These are phyloP conservation scores for Pseudocercospora pini-densiflorae DNA, from an alignment of 2,329 filamentous ascomycete species.

Conservation along the genomic window DNA sequence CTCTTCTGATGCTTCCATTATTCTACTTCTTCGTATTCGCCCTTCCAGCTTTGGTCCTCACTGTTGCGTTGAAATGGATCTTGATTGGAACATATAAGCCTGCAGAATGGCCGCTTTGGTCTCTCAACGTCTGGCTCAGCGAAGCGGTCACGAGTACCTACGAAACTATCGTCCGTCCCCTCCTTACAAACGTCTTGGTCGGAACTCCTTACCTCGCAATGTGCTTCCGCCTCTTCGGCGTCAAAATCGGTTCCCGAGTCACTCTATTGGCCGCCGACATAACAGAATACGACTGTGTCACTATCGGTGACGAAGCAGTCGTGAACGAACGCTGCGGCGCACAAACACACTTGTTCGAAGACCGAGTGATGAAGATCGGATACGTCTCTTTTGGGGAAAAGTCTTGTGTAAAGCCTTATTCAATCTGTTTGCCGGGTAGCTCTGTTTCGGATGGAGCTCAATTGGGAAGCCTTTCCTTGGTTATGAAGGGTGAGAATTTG, in stretches of 20 bases:
- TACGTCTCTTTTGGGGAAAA: slow-evolving; percentile 24
- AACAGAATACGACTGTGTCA: slow-evolving; percentile 33
- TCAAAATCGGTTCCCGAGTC: slow-evolving; percentile 28
- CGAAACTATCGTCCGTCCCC: slow-evolving; percentile 25
- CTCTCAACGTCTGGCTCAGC: slow-evolving; percentile 32
- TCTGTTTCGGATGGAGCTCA: slow-evolving; percentile 24
- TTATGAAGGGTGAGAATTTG: slow-evolving; percentile 32
- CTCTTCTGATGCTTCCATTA: slow-evolving; percentile 32
- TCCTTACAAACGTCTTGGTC: slow-evolving; percentile 27
- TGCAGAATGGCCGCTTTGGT: slow-evolving; percentile 35
- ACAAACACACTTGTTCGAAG: slow-evolving; percentile 35
- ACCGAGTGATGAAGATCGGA: slow-evolving; percentile 35
- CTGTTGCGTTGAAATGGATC: slow-evolving; percentile 30
- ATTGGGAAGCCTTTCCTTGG: slow-evolving; percentile 28
- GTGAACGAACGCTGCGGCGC: slow-evolving; percentile 27
- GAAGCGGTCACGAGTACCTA: slow-evolving; percentile 32
- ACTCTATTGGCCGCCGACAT: slow-evolving; percentile 29
- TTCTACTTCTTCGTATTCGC: slow-evolving; percentile 34
- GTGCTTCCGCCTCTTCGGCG: slow-evolving; percentile 33
- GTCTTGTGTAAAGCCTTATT: slow-evolving; percentile 29
- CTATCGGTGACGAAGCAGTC: slow-evolving; percentile 32
- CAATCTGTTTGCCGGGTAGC: slow-evolving; percentile 31
- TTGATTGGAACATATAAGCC: slow-evolving; percentile 31
- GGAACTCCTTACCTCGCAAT: slow-evolving; percentile 32
- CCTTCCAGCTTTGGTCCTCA: slow-evolving; percentile 27